Evolutionary conservation across 176 grass and related monocot species (phyloP).

Genomic region (Puccinellia tenuiflora): DNA sequence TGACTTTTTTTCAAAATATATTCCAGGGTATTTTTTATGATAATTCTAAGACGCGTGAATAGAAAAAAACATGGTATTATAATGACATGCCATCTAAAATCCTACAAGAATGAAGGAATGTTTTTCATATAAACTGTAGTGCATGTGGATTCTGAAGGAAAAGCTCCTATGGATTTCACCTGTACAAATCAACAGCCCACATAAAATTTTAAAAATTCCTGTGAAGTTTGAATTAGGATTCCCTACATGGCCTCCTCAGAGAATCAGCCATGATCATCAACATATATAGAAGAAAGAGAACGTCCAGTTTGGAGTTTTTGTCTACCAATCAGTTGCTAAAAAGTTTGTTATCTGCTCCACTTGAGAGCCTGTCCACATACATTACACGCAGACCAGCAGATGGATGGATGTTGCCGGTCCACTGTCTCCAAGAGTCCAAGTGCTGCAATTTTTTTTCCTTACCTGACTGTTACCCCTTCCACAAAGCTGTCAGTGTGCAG

Average conservation of each 20-base stretch:
- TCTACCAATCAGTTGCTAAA: constrained; percentile 1
- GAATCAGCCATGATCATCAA: constrained; percentile 8
- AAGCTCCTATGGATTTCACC: not conserved
- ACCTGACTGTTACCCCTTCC: constrained; percentile 20
- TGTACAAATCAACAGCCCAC: not conserved
- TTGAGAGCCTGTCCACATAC: constrained; percentile 29
- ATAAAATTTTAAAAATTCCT: not conserved
- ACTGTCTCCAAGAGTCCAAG: constrained; percentile 26
- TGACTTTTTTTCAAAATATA: not conserved
- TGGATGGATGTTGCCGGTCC: constrained; percentile 25
- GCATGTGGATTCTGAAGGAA: not conserved
- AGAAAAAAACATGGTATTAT: not conserved
- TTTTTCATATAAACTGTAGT: not conserved
- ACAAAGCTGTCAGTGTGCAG: too few species aligned
- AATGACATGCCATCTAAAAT: not conserved
- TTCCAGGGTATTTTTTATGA: not conserved
- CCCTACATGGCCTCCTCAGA: not conserved
- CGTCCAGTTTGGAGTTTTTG: not conserved
- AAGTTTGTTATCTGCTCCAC: constrained; percentile 25
- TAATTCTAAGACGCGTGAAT: not conserved
- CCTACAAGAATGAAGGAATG: not conserved
- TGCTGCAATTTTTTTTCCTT: constrained; percentile 15
- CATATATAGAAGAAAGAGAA: constrained; percentile 13
- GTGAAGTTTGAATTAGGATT: not conserved
- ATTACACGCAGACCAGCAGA: constrained; percentile 17